Evolutionary conservation across 768 basidiomycete species (phyloP).

Genomic region (Mycena leptocephala): DNA sequence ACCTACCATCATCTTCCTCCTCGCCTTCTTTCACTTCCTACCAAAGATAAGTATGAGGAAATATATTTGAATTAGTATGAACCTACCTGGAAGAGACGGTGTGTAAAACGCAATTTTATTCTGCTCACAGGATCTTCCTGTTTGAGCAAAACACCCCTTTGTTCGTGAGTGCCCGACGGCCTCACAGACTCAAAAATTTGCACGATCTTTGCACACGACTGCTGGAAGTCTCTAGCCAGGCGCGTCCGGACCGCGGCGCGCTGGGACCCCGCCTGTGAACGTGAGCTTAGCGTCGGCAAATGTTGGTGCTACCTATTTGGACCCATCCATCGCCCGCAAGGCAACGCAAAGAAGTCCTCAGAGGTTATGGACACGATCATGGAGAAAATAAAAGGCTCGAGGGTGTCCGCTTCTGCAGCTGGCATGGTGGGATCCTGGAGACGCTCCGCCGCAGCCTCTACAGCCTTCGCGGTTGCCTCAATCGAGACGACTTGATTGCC

Average conservation of each 20-base stretch:
- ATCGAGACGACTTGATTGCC: background rate
- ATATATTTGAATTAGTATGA: background rate
- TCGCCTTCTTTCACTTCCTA: background rate
- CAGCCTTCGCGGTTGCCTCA: background rate
- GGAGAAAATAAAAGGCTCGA: background rate
- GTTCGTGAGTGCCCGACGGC: background rate
- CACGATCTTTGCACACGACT: background rate
- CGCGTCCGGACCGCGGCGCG: background rate
- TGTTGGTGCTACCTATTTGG: background rate
- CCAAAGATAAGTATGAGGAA: background rate
- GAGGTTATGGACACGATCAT: background rate
- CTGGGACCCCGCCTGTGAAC: background rate
- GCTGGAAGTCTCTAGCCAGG: background rate
- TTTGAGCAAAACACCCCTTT: background rate
- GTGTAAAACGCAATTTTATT: background rate
- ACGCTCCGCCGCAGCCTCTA: background rate
- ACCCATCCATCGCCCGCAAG: background rate
- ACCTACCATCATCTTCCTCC: background rate
- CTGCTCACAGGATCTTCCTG: background rate
- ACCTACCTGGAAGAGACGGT: background rate
- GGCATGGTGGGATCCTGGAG: background rate
- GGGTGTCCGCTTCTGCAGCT: background rate
- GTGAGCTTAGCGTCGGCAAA: background rate
- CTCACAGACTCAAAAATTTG: background rate
- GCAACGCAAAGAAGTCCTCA: background rate